These are phyloP conservation scores for Knufia fluminis DNA, from an alignment of 2,329 filamentous ascomycete species.

Conservation along the genomic window DNA sequence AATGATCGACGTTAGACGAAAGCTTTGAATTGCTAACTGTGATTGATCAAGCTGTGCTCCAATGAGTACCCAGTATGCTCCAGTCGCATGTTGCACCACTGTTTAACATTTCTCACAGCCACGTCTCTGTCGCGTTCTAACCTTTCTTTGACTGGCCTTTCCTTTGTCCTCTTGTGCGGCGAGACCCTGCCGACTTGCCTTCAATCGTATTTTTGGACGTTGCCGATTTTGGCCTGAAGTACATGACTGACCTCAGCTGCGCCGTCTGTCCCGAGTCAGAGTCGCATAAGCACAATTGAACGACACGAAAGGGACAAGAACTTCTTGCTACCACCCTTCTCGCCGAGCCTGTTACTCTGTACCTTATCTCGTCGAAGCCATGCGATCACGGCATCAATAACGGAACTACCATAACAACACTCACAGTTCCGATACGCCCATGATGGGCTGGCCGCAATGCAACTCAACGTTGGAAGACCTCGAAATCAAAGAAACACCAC, in stretches of 20 bases:
- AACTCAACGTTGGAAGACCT: slow-evolving; percentile 42
- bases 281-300: no score
- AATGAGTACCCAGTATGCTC: no score
- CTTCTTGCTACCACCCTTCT: no score
- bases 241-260: background rate
- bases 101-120: slow-evolving; percentile 1
- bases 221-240: background rate
- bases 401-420: background rate
- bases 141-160: background rate
- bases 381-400: background rate
- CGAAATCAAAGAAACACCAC: slow-evolving; percentile 35
- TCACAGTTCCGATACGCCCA: background rate
- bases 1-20: background rate
- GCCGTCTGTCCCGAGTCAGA: background rate
- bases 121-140: background rate
- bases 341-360: no score
- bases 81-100: background rate
- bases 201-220: background rate
- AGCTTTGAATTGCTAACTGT: no score
- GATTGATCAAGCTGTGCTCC: no score
- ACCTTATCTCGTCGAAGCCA: background rate
- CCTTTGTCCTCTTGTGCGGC: background rate
- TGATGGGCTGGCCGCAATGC: slow-evolving; percentile 40
- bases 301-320: no score
- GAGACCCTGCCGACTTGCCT: no score